phyloP scores from a whole-genome alignment of 306 rosid species.

The Begonia fuchsioides region DNA sequence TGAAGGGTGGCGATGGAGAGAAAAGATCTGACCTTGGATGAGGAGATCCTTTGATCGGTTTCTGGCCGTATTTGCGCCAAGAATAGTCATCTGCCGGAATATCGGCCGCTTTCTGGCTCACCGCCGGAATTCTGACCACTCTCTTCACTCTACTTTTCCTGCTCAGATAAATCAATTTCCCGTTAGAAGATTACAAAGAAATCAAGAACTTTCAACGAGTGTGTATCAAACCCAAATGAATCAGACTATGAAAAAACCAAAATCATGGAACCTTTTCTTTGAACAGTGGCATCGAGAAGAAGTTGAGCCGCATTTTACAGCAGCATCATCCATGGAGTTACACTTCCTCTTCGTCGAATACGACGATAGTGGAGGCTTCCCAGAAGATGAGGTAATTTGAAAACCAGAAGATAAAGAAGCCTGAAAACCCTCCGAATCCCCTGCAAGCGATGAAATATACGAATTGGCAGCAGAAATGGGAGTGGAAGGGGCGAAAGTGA shows the following conservation, averaged over 20 bases:
- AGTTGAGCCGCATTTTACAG: slow-evolving; percentile 33
- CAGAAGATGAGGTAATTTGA: slow-evolving; percentile 34
- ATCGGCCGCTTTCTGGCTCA: slow-evolving; percentile 56
- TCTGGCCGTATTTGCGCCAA: slow-evolving; percentile 86
- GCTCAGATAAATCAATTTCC: slow-evolving; percentile 6
- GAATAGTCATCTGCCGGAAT: slow-evolving; percentile 71
- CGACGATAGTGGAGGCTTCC: slow-evolving; percentile 49
- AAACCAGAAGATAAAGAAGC: slow-evolving; percentile 42
- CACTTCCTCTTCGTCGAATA: slow-evolving; percentile 48
- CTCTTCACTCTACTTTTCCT: slow-evolving; percentile 52
- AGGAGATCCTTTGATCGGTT: slow-evolving; percentile 90
- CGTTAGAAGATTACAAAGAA: background rate
- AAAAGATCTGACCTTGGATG: slow-evolving; percentile 43
- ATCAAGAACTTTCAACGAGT: background rate
- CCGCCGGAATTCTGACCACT: slow-evolving; percentile 55
- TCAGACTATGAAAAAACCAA: no score
- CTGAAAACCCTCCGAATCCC: slow-evolving; percentile 27
- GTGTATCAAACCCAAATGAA: no score
- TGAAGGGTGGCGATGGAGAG: no score
- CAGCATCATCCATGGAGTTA: slow-evolving; percentile 31
- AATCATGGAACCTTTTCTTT: slow-evolving; percentile 26
- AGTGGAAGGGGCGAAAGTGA: slow-evolving; percentile 25
- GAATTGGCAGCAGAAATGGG: slow-evolving; percentile 31
- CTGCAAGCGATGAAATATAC: slow-evolving; percentile 35
- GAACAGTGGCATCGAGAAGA: no score